Conservation (phyloP, 176 grass and related monocot genomes). For the Aegilops tauschii region DNA sequence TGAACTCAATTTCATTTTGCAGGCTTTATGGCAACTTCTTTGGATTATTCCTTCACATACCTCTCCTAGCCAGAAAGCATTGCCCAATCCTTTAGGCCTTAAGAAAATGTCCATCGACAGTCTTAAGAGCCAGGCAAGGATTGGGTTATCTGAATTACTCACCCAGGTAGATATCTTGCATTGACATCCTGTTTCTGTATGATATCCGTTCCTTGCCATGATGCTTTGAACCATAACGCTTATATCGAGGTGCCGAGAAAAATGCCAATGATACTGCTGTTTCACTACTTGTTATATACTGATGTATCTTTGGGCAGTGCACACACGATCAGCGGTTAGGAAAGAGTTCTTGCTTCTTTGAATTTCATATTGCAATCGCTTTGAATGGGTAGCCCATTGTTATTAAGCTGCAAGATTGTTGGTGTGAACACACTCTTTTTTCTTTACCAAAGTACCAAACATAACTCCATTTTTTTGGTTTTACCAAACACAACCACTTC, state of each 20-base stretch:
- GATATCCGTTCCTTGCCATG: neutral
- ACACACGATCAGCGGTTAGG: neutral
- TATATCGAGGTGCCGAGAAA: conserved; percentile 1
- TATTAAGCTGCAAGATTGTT: neutral
- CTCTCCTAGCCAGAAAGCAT: conserved; percentile 48
- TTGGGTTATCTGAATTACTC: conserved; percentile 84
- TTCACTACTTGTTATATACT: conserved; percentile 7
- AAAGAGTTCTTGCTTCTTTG: neutral
- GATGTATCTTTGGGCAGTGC: neutral
- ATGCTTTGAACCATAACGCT: neutral
- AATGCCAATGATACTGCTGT: neutral
- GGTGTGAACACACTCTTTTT: neutral
- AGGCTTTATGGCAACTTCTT: conserved; percentile 98
- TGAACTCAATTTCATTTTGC: conserved; percentile 21
- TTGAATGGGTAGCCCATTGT: neutral
- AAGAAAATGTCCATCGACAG: conserved; percentile 86
- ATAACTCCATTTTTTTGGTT: neutral
- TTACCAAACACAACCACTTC: neutral
- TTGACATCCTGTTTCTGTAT: neutral
- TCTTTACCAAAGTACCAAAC: neutral
- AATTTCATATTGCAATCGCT: conserved; percentile 2
- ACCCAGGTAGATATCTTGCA: conserved; percentile 53
- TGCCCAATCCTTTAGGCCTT: conserved; percentile 51
- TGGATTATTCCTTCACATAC: conserved; percentile 78
- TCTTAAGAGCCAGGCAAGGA: conserved; percentile 68